These are phyloP conservation scores for Hepatocystis sp. DNA, from an alignment of 169 alveolate species.

Conservation along the genomic window DNA sequence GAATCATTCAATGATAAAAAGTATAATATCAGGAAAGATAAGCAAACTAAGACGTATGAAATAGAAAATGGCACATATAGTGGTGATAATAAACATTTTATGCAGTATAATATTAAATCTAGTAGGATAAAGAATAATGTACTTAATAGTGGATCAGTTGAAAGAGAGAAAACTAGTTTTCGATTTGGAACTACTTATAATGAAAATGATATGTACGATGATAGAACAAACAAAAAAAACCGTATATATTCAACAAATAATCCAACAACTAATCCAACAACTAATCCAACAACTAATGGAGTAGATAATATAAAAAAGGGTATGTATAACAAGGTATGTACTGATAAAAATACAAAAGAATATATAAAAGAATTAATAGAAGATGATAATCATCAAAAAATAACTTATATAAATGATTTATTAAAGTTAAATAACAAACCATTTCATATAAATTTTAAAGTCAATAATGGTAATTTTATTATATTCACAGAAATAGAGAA, in stretches of 20 bases:
- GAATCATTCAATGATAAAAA: not conserved
- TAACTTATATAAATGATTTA: conserved; percentile 63
- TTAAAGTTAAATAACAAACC: conserved; percentile 70
- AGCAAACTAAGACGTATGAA: not conserved
- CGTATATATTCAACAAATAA: too few species aligned
- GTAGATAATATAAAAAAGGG: not conserved
- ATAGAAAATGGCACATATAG: not conserved
- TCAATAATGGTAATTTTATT: conserved; percentile 71
- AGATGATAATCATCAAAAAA: conserved; percentile 27
- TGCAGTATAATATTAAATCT: too few species aligned
- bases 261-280: too few species aligned
- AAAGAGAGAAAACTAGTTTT: not conserved
- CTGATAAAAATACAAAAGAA: too few species aligned
- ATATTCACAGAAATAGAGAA: conserved; percentile 61
- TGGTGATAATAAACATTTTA: not conserved
- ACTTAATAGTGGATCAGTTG: not conserved
- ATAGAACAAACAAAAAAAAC: not conserved
- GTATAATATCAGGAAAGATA: not conserved
- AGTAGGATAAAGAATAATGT: not conserved
- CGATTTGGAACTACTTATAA: too few species aligned
- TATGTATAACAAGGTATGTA: too few species aligned
- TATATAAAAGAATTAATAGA: conserved; percentile 33
- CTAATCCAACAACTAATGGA: too few species aligned
- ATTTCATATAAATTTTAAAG: conserved; percentile 61
- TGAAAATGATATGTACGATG: too few species aligned